Base-by-base conservation (phyloP, 352 stramenopile genomes). In the Peronospora farinosa region DNA sequence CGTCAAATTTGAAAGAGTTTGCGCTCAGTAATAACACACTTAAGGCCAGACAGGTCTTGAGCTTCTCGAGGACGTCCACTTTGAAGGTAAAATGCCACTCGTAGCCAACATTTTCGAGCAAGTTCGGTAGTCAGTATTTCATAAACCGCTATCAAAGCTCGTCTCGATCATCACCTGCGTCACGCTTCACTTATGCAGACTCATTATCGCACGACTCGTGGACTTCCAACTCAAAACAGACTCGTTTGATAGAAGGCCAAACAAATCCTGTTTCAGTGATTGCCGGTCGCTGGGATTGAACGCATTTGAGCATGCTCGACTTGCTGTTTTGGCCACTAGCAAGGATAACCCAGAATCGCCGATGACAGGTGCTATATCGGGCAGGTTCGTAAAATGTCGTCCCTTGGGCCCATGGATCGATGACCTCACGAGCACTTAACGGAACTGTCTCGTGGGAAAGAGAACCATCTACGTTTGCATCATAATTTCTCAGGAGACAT, bases 341-440 rank as follows among this genome's bases (percentile, higher is more conserved):
- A 65, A 8, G 7, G 21, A 35, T 0, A 15, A 36, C 15, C 40
- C 39, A 7, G 54, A 59, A 7, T 78, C 67, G n/a, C 56, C 13
- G 67, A 76, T 1, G 65, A 76, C 7, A 72, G 19, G 19, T 30
- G 0, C 73, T 23, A 89, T 56, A 45, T 89, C 74, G 0, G 74
- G 78, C 0, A 87, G 43, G 15, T 73, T 72, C 87, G 60, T 1
- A 62, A 81, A 8, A 85, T 70, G 15, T 89, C 76, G 4, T 31
- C 69, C 17, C 85, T 69, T 13, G 56, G 45, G 19, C 54, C 44
- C 13, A 40, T 41, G 23, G 41, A 53, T 37, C 36, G 46, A 23
- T 53, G 32, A 7, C n/a, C 36, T 81, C n/a, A n/a, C n/a, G n/a
- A n/a, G n/a, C n/a, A 35, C 56, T 73, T 7, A 87, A 57, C 1